phyloP scores from a whole-genome alignment of 768 basidiomycete species.

The Goffeauzyma gilvescens region DNA sequence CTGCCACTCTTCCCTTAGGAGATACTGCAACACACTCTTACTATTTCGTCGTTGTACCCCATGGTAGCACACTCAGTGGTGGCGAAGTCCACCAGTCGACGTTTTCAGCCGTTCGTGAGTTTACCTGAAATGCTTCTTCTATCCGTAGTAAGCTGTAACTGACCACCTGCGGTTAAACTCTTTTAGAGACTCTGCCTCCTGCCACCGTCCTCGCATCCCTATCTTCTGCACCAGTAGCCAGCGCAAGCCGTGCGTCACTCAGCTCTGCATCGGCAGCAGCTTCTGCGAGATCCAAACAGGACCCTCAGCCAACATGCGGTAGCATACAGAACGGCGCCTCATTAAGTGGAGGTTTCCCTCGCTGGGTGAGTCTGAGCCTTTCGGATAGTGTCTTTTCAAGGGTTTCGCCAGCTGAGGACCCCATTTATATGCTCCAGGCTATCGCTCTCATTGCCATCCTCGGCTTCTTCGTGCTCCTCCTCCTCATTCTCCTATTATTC shows the following conservation, averaged over 20 bases:
- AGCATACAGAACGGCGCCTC: constrained; percentile 28
- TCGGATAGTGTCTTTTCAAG: neutral
- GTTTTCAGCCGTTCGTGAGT: constrained; percentile 65
- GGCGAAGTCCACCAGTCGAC: constrained; percentile 48
- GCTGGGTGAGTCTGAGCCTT: constrained; percentile 39
- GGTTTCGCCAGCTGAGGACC: neutral
- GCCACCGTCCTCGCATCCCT: constrained; percentile 48
- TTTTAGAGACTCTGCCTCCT: constrained; percentile 53
- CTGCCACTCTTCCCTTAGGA: constrained; percentile 30
- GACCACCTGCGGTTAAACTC: neutral
- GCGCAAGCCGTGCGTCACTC: constrained; percentile 30
- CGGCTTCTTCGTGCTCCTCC: constrained; percentile 51
- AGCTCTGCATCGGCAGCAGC: constrained; percentile 17
- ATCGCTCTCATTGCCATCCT: constrained; percentile 77
- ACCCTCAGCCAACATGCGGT: constrained; percentile 12
- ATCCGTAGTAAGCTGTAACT: neutral
- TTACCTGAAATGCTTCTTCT: neutral
- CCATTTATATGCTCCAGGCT: constrained; percentile 31
- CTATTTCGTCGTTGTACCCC: constrained; percentile 58
- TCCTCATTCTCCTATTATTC: constrained; percentile 55
- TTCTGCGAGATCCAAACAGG: too few relatives aligned
- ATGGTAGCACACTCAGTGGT: constrained; percentile 39
- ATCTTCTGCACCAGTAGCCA: constrained; percentile 35
- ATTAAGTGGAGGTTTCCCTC: constrained; percentile 43
- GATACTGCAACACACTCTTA: constrained; percentile 47